Conservation (phyloP, 768 basidiomycete species). For the Psilocybe sp. region DNA sequence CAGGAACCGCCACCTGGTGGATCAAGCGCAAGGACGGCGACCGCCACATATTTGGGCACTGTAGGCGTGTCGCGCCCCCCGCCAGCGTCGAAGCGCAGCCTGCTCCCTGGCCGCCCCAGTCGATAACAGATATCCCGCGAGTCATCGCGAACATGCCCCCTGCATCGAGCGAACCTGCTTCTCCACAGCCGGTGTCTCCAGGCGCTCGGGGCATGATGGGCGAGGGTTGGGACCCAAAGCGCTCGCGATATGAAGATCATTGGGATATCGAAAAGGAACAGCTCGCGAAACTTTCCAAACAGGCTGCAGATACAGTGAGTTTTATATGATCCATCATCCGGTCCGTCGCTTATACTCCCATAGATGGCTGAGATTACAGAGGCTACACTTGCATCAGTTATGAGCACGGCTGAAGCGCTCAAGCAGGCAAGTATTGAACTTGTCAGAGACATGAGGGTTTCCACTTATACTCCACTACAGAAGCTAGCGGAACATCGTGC, state of each 20-base stretch:
- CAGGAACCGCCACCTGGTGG: slow-evolving; percentile 37
- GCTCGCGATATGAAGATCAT: slow-evolving; percentile 14
- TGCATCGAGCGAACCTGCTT: not conserved
- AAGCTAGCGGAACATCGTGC: slow-evolving; percentile 52
- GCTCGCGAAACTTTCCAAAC: slow-evolving; percentile 40
- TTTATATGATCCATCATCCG: not conserved
- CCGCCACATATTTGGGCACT: slow-evolving; percentile 26
- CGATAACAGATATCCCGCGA: slow-evolving; percentile 20
- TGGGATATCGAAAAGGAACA: slow-evolving; percentile 45
- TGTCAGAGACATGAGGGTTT: slow-evolving; percentile 16
- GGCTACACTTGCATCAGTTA: slow-evolving; percentile 59
- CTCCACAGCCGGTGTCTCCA: not conserved
- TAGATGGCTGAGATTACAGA: slow-evolving; percentile 69
- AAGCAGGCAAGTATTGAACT: slow-evolving; percentile 49
- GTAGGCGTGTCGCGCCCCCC: slow-evolving; percentile 14
- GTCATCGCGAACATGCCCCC: slow-evolving; percentile 24
- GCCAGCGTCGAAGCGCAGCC: not conserved
- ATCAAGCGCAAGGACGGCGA: slow-evolving; percentile 40
- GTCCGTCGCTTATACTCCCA: not conserved
- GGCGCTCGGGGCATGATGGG: not conserved
- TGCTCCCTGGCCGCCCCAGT: slow-evolving; percentile 6
- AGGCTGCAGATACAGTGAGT: slow-evolving; percentile 48
- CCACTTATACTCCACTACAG: slow-evolving; percentile 24
- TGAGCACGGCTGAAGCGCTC: slow-evolving; percentile 53
- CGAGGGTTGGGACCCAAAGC: slow-evolving; percentile 8